phyloP scores from a whole-genome alignment of 2,329 filamentous ascomycete genomes.

The Triangularia verruculosa region DNA sequence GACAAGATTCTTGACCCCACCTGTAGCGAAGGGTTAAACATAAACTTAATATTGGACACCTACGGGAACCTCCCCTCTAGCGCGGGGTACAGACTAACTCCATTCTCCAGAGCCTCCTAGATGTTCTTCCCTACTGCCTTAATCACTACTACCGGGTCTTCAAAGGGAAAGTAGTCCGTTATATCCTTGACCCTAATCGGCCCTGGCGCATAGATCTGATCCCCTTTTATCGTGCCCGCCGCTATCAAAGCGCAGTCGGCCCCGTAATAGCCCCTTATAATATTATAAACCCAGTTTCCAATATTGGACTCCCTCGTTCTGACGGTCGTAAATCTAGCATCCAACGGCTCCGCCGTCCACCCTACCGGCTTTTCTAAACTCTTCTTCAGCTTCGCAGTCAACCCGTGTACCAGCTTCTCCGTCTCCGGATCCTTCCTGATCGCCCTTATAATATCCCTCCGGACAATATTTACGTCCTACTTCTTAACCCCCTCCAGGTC shows the following conservation, averaged over 20 bases:
- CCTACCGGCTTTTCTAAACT: constrained; percentile 81
- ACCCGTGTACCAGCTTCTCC: constrained; percentile 59
- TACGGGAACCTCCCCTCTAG: constrained; percentile 84
- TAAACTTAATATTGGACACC: constrained; percentile 77
- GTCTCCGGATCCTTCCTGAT: constrained; percentile 64
- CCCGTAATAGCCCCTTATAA: constrained; percentile 80
- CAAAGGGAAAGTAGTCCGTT: constrained; percentile 88
- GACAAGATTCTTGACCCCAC: constrained; percentile 61
- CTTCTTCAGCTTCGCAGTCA: constrained; percentile 70
- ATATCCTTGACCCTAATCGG: constrained; percentile 75
- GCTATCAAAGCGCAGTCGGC: constrained; percentile 84
- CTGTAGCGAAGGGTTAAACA: constrained; percentile 63
- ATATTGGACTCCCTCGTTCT: constrained; percentile 75
- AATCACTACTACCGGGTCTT: constrained; percentile 81
- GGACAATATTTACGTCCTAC: constrained; percentile 77
- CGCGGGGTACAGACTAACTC: constrained; percentile 75
- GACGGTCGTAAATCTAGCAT: constrained; percentile 83
- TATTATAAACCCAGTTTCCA: constrained; percentile 86
- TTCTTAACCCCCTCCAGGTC: constrained; percentile 39
- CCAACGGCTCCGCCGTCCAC: constrained; percentile 77
- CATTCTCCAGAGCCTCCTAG: constrained; percentile 78
- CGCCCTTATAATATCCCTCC: constrained; percentile 68
- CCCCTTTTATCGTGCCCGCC: constrained; percentile 79
- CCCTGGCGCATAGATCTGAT: constrained; percentile 83
- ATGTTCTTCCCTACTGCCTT: constrained; percentile 69